These are phyloP conservation scores for Areca catechu DNA, from an alignment of 176 grass and related monocot species.

Conservation along the genomic window DNA sequence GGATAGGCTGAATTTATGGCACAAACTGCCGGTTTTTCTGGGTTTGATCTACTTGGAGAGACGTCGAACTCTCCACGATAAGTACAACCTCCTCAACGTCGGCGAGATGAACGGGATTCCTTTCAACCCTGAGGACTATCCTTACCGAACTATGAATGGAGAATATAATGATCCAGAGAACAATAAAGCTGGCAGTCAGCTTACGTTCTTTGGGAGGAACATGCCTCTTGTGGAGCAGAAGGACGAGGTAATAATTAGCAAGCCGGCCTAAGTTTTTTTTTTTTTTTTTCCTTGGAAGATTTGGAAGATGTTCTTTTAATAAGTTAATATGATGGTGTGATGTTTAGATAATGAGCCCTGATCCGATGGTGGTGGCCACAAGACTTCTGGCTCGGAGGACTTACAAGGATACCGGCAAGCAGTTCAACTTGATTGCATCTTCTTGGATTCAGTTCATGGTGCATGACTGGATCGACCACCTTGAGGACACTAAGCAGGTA, in stretches of 20 bases:
- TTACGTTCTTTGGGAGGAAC: constrained; percentile 54
- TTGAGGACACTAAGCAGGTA: constrained; percentile 50
- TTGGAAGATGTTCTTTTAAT: too few relatives aligned
- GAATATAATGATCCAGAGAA: constrained; percentile 45
- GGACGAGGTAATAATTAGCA: constrained; percentile 25
- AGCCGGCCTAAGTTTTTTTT: not conserved
- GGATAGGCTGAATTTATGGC: constrained; percentile 44
- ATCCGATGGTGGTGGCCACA: constrained; percentile 40
- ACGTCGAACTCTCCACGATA: constrained; percentile 32
- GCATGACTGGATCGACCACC: constrained; percentile 63
- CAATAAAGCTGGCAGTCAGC: constrained; percentile 28
- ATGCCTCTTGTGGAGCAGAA: constrained; percentile 38
- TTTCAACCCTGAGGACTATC: constrained; percentile 29
- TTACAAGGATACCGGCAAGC: constrained; percentile 49
- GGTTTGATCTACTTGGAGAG: constrained; percentile 38
- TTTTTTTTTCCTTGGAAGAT: not conserved
- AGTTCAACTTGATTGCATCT: constrained; percentile 52
- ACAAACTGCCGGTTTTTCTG: constrained; percentile 39
- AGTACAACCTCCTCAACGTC: constrained; percentile 37
- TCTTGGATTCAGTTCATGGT: constrained; percentile 72
- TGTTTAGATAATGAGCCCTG: constrained; percentile 36
- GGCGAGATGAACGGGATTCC: constrained; percentile 14
- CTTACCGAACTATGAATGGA: constrained; percentile 34
- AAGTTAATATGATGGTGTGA: too few relatives aligned
- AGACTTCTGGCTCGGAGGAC: constrained; percentile 35